A percentile compares a stretch with the other conserved stretches of the same genome.
Conservation (phyloP, 257 asterid species). For the Buddleja alternifolia region DNA sequence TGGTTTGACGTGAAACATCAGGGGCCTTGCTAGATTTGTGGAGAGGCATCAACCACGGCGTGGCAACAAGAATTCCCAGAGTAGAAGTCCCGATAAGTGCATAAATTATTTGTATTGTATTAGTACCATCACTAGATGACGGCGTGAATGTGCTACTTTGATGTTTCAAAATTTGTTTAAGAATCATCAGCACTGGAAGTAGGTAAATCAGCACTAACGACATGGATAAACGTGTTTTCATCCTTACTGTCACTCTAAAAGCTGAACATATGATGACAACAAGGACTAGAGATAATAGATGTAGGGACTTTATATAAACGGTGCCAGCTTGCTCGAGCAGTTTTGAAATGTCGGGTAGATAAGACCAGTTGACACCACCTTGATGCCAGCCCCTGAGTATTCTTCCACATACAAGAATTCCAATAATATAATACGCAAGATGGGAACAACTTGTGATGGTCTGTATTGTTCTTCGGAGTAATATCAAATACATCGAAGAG, state of each 20-base stretch:
- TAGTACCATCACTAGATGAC: constrained; percentile 51
- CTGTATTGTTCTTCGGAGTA: constrained; percentile 66
- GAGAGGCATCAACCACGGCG: constrained; percentile 76
- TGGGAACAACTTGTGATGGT: constrained; percentile 31
- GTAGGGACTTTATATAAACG: constrained; percentile 50
- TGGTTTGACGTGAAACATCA: constrained; percentile 32
- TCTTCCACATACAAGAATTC: constrained; percentile 71
- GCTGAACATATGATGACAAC: constrained; percentile 43
- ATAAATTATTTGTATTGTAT: constrained; percentile 65
- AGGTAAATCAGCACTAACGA: constrained; percentile 46
- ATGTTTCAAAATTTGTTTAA: constrained; percentile 48
- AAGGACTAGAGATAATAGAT: constrained; percentile 55
- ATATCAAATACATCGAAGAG: constrained; percentile 61
- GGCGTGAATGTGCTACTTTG: constrained; percentile 40
- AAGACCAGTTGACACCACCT: constrained; percentile 96
- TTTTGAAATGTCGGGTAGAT: constrained; percentile 84
- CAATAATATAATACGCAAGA: constrained; percentile 39
- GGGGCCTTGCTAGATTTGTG: constrained; percentile 21
- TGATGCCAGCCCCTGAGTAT: constrained; percentile 94
- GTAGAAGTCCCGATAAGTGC: constrained; percentile 55
- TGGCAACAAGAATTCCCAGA: constrained; percentile 42
- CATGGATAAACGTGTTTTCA: constrained; percentile 38
- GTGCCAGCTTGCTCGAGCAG: constrained; percentile 68
- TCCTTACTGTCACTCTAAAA: constrained; percentile 35
- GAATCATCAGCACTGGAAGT: constrained; percentile 54